Base-by-base conservation (phyloP, 2,329 filamentous ascomycete species). In the Beauveria caledonica region DNA sequence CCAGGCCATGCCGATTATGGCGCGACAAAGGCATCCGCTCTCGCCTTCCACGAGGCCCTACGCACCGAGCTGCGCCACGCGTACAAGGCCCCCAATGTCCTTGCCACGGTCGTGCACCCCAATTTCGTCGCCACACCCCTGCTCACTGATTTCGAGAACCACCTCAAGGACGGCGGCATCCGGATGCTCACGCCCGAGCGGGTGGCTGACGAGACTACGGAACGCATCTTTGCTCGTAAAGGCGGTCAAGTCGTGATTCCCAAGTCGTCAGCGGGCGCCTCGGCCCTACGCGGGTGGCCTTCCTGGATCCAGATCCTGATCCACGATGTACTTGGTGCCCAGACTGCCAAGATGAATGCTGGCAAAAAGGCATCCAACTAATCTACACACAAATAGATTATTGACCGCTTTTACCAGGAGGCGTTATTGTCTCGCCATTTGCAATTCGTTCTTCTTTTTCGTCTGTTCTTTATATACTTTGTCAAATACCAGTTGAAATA, bases 1-100 rank as follows among this genome's bases (percentile, higher is more conserved):
- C 80, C 86, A 1, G 77, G 76, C 62, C 80, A 87, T 75, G 80
- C 84, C 23, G 84, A 88, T 71, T 89, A 89, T 72, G 76, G 78
- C 1, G 77, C 82, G 7, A 80, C 78, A 61, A 89, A 89, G 73
- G 79, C 85, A 1, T 85, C 83, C 0, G 81, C 84, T 1, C 71
- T 86, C 5, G 73, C 81, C 2, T 86, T 89, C 72, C 85, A 89
- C 68, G 85, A 89, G 69, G 86, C 77, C 0, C 70, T 86, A 1
- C 72, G 76, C 1, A 73, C 76, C 1, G 84, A 86, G 68, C 69
- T 86, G 48, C 73, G 73, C 36, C 80, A 79, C 8, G 70, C 78
- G 7, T 86, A 88, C 69, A 76, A 80, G 33, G 85, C 85, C 1
- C 79, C 78, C 0, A 77, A 77, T 49, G 81, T 89, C n/a, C 75